Conservation (phyloP, 345 rosid species). For the Bretschneidera sinensis region DNA sequence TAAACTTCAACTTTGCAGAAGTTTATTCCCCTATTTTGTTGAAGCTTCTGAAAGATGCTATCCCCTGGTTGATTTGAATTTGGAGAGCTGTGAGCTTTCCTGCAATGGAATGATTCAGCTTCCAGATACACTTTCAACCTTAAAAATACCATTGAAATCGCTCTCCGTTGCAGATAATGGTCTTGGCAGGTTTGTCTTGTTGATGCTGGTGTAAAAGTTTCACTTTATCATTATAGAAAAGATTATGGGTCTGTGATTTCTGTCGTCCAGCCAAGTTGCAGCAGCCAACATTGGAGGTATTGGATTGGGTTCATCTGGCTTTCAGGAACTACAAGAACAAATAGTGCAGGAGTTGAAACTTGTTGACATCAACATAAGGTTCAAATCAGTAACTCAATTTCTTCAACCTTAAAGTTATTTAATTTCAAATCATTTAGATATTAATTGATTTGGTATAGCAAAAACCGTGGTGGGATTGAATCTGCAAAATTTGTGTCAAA, state of each 20-base stretch:
- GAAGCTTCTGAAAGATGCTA: constrained; percentile 43
- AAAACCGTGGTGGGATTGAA: constrained; percentile 82
- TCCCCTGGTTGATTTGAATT: constrained; percentile 46
- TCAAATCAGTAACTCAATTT: constrained; percentile 18
- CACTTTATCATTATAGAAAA: constrained; percentile 8
- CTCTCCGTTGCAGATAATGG: constrained; percentile 76
- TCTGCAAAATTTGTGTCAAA: constrained; percentile 68
- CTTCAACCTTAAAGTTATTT: not conserved
- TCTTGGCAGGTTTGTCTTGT: constrained; percentile 62
- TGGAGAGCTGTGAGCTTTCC: constrained; percentile 82
- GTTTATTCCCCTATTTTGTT: constrained; percentile 56
- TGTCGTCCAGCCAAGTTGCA: constrained; percentile 55
- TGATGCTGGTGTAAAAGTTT: constrained; percentile 13
- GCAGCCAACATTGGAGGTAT: constrained; percentile 65
- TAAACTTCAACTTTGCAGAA: constrained; percentile 41
- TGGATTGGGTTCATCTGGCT: constrained; percentile 77
- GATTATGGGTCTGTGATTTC: constrained; percentile 14
- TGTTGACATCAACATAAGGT: constrained; percentile 69
- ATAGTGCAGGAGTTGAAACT: constrained; percentile 39
- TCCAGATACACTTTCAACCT: constrained; percentile 45
- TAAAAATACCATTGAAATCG: constrained; percentile 40
- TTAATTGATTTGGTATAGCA: constrained; percentile 39
- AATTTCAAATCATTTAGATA: not conserved
- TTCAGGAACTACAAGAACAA: constrained; percentile 43
- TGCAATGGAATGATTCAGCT: constrained; percentile 50